These are phyloP conservation scores for Neopestalotiopsis clavispora DNA, from an alignment of 2,329 filamentous ascomycete genomes.

Conservation along the genomic window DNA sequence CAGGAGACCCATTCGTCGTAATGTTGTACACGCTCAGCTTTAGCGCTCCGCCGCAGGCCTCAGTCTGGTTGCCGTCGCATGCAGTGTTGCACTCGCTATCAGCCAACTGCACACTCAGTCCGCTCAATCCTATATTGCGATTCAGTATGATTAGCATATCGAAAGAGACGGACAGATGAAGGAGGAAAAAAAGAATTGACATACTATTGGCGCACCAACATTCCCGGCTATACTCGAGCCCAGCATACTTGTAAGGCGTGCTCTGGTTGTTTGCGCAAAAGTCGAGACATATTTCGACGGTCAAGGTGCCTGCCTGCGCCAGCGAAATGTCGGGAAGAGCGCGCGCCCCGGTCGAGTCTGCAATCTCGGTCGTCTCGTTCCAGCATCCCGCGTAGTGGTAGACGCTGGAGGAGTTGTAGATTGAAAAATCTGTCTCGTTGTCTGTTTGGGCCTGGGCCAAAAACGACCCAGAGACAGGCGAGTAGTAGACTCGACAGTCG, in stretches of 20 bases:
- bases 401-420: conserved; percentile 40
- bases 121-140: conserved; percentile 42
- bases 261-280: conserved; percentile 46
- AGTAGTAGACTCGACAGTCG: conserved; percentile 6
- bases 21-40: conserved; percentile 50
- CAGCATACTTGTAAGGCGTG: conserved; percentile 53
- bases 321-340: conserved; percentile 49
- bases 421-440: conserved; percentile 16
- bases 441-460: neutral
- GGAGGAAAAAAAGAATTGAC: conserved; percentile 38
- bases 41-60: conserved; percentile 59
- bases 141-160: conserved; percentile 51
- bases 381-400: conserved; percentile 63
- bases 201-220: conserved; percentile 61
- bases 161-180: conserved; percentile 35
- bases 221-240: conserved; percentile 60
- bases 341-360: conserved; percentile 43
- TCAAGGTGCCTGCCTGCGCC: conserved; percentile 52
- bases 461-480: neutral
- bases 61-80: conserved; percentile 57
- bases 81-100: conserved; percentile 55
- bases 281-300: conserved; percentile 53
- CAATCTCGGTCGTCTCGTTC: conserved; percentile 58
- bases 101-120: conserved; percentile 49
- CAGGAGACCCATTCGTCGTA: conserved; percentile 14